Evolutionary conservation across 2,329 filamentous ascomycete species (phyloP).

Genomic region (Sporothrix brasiliensis): DNA sequence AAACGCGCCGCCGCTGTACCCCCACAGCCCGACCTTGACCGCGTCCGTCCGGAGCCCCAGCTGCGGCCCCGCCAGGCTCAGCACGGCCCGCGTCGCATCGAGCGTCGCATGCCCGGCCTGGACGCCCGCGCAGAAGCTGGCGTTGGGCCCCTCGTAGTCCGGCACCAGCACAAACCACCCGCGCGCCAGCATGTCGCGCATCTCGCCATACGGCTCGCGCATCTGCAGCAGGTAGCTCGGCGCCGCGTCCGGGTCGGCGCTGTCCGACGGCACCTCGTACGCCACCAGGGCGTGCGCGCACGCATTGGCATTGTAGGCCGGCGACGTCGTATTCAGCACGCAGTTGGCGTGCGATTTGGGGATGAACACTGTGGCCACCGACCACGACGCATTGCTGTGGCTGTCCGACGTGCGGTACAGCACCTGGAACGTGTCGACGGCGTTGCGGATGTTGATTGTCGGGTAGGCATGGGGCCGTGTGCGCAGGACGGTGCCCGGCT

Average conservation of each 20-base stretch:
- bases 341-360: conserved; percentile 34
- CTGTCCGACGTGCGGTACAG: conserved; percentile 46
- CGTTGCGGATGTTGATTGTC: conserved; percentile 35
- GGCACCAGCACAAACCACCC: conserved; percentile 51
- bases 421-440: conserved; percentile 38
- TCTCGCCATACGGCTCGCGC: conserved; percentile 39
- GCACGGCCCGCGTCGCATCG: conserved; percentile 48
- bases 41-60: conserved; percentile 34
- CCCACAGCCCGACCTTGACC: conserved; percentile 52
- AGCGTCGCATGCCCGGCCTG: conserved; percentile 49
- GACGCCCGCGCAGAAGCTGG: conserved; percentile 48
- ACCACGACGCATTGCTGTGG: conserved; percentile 42
- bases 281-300: conserved; percentile 41
- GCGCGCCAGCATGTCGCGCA: conserved; percentile 44
- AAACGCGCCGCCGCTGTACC: conserved; percentile 55
- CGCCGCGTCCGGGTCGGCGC: conserved; percentile 45
- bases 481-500: conserved; percentile 32
- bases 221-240: conserved; percentile 42
- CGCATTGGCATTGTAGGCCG: background rate
- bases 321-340: background rate
- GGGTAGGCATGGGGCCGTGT: conserved; percentile 35
- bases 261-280: conserved; percentile 47
- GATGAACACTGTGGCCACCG: conserved; percentile 44
- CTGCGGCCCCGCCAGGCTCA: conserved; percentile 36
- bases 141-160: conserved; percentile 49